These are phyloP conservation scores for Phanerochaete sordida DNA, from an alignment of 768 basidiomycete species.

Conservation along the genomic window DNA sequence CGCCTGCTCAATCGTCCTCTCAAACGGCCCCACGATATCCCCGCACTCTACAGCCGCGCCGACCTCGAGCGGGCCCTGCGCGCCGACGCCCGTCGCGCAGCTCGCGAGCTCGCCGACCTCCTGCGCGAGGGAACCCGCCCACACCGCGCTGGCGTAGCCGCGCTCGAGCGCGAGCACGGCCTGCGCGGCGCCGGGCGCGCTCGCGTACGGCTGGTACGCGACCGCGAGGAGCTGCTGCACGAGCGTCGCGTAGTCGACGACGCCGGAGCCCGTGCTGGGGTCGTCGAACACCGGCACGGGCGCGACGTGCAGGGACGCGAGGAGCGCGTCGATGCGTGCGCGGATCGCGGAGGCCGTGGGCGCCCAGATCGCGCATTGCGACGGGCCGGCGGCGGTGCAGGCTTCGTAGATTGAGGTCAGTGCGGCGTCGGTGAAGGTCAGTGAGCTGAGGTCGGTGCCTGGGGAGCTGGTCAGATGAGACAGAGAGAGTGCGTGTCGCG, in stretches of 20 bases:
- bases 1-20: too few relatives aligned
- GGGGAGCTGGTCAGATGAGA: too few relatives aligned
- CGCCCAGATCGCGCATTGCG: constrained; percentile 23
- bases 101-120: not conserved
- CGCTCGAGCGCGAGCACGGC: constrained; percentile 5
- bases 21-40: too few relatives aligned
- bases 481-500: too few relatives aligned
- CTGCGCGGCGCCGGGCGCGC: not conserved
- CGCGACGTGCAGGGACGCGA: not conserved
- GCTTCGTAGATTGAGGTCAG: constrained; percentile 19
- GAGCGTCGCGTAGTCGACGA: constrained; percentile 7
- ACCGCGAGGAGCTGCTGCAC: constrained; percentile 1
- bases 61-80: not conserved
- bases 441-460: constrained; percentile 9
- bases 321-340: constrained; percentile 10
- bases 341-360: constrained; percentile 14
- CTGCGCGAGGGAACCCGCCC: not conserved
- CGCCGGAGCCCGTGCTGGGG: not conserved
- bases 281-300: not conserved
- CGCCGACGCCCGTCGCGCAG: not conserved
- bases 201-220: not conserved
- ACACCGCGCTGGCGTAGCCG: constrained; percentile 1
- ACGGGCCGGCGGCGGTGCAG: constrained; percentile 18
- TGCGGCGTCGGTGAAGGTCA: constrained; percentile 8
- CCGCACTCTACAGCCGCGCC: not conserved